These are phyloP conservation scores for Clavaria fumosa DNA, from an alignment of 768 basidiomycete species.

Conservation along the genomic window DNA sequence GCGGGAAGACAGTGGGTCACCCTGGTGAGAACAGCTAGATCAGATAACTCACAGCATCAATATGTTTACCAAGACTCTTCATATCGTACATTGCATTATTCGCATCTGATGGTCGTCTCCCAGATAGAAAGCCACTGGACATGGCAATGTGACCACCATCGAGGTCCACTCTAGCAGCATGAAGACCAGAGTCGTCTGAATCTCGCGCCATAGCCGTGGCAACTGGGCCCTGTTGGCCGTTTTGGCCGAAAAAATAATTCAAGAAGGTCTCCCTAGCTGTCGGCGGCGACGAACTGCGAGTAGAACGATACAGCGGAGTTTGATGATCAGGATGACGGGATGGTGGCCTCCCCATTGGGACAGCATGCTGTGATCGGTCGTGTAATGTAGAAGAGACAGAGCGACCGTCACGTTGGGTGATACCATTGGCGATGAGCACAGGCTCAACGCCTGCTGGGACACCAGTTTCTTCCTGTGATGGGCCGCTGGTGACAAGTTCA, in stretches of 20 bases:
- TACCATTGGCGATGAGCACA: slow-evolving; percentile 39
- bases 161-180: slow-evolving; percentile 49
- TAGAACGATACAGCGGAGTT: slow-evolving; percentile 5
- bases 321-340: slow-evolving; percentile 10
- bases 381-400: slow-evolving; percentile 66
- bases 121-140: slow-evolving; percentile 48
- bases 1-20: slow-evolving; percentile 1
- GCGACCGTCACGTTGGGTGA: slow-evolving; percentile 39
- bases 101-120: slow-evolving; percentile 51
- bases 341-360: slow-evolving; percentile 14
- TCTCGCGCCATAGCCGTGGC: slow-evolving; percentile 37
- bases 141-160: slow-evolving; percentile 36
- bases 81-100: slow-evolving; percentile 88
- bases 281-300: slow-evolving; percentile 21
- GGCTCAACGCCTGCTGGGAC: slow-evolving; percentile 44
- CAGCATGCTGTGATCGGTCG: slow-evolving; percentile 43
- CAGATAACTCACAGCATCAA: slow-evolving; percentile 72
- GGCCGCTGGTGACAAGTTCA: slow-evolving; percentile 44
- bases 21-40: slow-evolving; percentile 4
- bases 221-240: slow-evolving; percentile 59
- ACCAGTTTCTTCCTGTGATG: slow-evolving; percentile 44
- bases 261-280: slow-evolving; percentile 83
- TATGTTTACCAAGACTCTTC: slow-evolving; percentile 95
- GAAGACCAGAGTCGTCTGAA: slow-evolving; percentile 20
- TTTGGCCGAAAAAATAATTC: slow-evolving; percentile 95